Evolutionary conservation across 176 grass and related monocot genomes (phyloP), one percentile per base, ranked within the genome.

Genomic region (Poa pratensis): DNA sequence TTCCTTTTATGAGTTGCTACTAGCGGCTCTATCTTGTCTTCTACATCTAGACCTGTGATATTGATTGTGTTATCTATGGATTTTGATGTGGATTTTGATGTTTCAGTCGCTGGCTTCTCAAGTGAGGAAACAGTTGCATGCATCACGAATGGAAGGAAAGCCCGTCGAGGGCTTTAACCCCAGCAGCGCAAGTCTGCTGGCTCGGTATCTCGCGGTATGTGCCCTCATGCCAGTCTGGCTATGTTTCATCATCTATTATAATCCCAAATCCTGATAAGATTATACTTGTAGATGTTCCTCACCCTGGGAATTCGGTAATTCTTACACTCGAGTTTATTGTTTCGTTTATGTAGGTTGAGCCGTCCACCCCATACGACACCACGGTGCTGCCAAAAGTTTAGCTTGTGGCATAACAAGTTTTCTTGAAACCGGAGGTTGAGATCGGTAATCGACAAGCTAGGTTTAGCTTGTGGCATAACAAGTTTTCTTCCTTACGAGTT

Each of bases 61-160:
- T 61, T 69, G 27, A 35, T 76, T 40, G 23, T 52, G 16, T 60
- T 79, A 51, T 53, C 23, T 23, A 19, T 81, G 59, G 45, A 73
- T 87, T 73, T 86, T 73, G 49, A 74, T 90, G 52, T 81, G 59
- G 45, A 73, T 87, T 73, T 86, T 73, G 49, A 74, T 90, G 52
- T 81, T 89, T 30, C 90, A 99, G 96, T 93, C 92, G 1, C 86
- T 99, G 23, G 96, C 96, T 80, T 94, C 74, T 82, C 91, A 94
- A 92, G 94, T 95, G 60, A 92, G 93, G 58, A 92, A 92, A 64
- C 59, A 75, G 59, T 58, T 84, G 71, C 20, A 65, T 39, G 82
- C 30, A 39, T 84, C 82, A 48, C 71, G 82, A 3, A 50, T 51
- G 40, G 82, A 83, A 63, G 55, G 40, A 83, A 83, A 83, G 55